phyloP scores from a whole-genome alignment of 805 yeast genomes.

The Starmerella tilneyi region DNA sequence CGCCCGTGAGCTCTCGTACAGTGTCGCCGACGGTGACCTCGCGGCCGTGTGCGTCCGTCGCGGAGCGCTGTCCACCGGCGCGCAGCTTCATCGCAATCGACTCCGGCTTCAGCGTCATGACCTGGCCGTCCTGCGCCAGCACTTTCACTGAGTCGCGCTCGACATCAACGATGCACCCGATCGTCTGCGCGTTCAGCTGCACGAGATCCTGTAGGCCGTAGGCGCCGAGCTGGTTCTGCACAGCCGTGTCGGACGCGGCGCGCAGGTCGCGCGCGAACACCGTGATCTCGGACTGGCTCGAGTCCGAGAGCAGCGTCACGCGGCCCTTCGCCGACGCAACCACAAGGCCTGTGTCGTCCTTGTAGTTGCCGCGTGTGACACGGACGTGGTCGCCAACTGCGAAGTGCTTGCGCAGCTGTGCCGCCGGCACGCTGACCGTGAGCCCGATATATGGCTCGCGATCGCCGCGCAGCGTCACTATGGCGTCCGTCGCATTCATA shows the following conservation, averaged over 20 bases:
- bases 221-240: constrained; percentile 59
- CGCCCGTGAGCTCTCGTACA: constrained; percentile 75
- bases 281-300: constrained; percentile 75
- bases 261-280: constrained; percentile 87
- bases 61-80: constrained; percentile 54
- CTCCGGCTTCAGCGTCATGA: constrained; percentile 59
- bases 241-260: constrained; percentile 80
- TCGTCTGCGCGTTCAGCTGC: constrained; percentile 71
- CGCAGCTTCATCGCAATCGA: constrained; percentile 67
- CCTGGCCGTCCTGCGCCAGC: constrained; percentile 70
- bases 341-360: constrained; percentile 91
- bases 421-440: constrained; percentile 68
- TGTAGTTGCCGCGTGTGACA: constrained; percentile 80
- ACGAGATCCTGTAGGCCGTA: constrained; percentile 85
- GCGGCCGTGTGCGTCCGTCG: constrained; percentile 76
- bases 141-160: constrained; percentile 80
- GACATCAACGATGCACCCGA: constrained; percentile 81
- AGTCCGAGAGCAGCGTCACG: constrained; percentile 82
- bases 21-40: constrained; percentile 86
- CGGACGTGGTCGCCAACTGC: constrained; percentile 90
- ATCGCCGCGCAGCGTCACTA: constrained; percentile 42
- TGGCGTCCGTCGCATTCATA: constrained; percentile 37
- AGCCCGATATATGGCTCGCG: constrained; percentile 44
- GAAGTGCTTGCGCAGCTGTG: constrained; percentile 75
- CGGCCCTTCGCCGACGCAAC: constrained; percentile 65